Base-by-base conservation (phyloP, 768 basidiomycete species). In the Amanita pallidorosea region DNA sequence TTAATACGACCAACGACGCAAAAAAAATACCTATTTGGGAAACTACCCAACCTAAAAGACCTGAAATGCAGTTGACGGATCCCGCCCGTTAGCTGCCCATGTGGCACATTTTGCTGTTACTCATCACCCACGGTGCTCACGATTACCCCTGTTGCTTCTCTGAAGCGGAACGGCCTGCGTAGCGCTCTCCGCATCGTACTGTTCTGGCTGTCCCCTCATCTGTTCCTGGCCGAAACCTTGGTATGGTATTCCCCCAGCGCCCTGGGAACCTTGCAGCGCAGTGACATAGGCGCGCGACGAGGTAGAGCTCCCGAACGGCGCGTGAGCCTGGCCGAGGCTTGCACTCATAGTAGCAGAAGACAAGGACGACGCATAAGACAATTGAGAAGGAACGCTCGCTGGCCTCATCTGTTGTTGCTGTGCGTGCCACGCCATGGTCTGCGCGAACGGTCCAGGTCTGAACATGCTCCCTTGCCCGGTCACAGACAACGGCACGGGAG, bases 341-440 rank as follows among this genome's bases (percentile, higher is more conserved):
- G 36, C 27, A 7, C 25, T 29, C 36, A 35, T 40, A 17, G 47
- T 13, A 5, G 29, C 17, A 3, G 38, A 22, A 12, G 36, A 18
- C 29, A 42, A 8, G 18, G 38, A 34, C 9, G 40, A 34, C 12
- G 49, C 11, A 37, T 49, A 42, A 13, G 49, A 49, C 11, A 29
- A 4, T 23, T 49, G 37, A 20, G 48, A 29, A 42, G 40, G 3
- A 41, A 40, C 49, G 23, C 49, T 49, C 7, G 13, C 15, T 18
- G 40, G 17, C 17, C 38, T 42, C 49, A 34, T 49, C 27, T 49
- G 49, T 25, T 41, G 20, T 27, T 48, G 43, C 43, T 45, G 47
- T 29, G 23, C 12, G 4, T 48, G 40, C 38, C 38, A 49, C 18
- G 40, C 49, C 40, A 42, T 42, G 9, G 38, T 29, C n/a, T 29